Conservation (phyloP, 495 filamentous ascomycete genomes). For the Antarctomyces pellizariae region DNA sequence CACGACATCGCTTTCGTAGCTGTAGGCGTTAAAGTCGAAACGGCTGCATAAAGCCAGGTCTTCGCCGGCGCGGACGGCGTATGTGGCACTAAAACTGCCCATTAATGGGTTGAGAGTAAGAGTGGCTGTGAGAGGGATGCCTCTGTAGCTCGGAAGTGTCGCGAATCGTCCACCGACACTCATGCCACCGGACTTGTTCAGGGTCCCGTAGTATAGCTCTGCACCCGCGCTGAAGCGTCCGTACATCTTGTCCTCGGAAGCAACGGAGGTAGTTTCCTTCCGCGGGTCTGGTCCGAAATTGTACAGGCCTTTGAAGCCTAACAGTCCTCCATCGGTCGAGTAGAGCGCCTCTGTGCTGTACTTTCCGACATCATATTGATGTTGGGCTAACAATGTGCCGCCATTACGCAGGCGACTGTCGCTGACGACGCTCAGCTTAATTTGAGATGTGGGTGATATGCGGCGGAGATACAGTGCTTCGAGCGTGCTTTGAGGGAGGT, state of each 20-base stretch:
- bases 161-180: constrained; percentile 63
- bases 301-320: constrained; percentile 74
- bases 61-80: constrained; percentile 64
- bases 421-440: constrained; percentile 65
- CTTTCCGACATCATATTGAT: constrained; percentile 73
- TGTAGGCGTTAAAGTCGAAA: constrained; percentile 95
- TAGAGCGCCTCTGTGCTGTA: constrained; percentile 81
- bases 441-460: constrained; percentile 51
- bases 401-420: constrained; percentile 49
- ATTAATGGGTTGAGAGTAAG: constrained; percentile 80
- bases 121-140: constrained; percentile 78
- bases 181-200: constrained; percentile 75
- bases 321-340: constrained; percentile 71
- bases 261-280: constrained; percentile 12
- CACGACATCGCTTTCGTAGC: constrained; percentile 83
- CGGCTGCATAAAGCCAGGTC: constrained; percentile 66
- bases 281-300: constrained; percentile 77
- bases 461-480: constrained; percentile 75
- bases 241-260: constrained; percentile 25
- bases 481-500: constrained; percentile 60
- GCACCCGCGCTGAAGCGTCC: constrained; percentile 62
- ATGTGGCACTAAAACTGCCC: constrained; percentile 72
- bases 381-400: constrained; percentile 50
- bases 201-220: constrained; percentile 79
- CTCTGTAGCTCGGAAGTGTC: constrained; percentile 67